Percentiles rank a stretch among this genome's conserved stretches.
Evolutionary conservation across 441 rosid species (phyloP).

Genomic region (Geranium incanum): DNA sequence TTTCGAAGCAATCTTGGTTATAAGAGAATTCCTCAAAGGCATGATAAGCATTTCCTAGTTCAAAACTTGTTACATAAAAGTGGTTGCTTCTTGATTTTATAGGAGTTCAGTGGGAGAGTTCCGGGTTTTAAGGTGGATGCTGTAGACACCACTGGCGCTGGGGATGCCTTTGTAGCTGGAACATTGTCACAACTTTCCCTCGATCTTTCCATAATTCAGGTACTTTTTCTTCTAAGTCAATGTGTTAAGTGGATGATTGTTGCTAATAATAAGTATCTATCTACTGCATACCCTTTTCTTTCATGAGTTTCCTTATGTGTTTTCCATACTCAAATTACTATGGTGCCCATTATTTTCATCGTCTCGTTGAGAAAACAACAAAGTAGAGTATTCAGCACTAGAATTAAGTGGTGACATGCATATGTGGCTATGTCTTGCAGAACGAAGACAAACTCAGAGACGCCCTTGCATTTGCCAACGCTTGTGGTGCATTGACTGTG

Average conservation of each 20-base stretch:
- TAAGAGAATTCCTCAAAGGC: background rate
- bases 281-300: too few relatives aligned
- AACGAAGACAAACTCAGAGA: constrained; percentile 61
- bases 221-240: constrained; percentile 17
- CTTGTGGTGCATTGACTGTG: constrained; percentile 86
- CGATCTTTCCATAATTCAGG: constrained; percentile 77
- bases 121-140: constrained; percentile 64
- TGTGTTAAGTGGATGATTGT: background rate
- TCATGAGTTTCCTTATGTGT: too few relatives aligned
- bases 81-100: constrained; percentile 14
- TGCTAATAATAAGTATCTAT: too few relatives aligned
- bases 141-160: constrained; percentile 93
- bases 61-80: background rate
- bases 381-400: background rate
- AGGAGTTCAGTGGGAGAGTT: constrained; percentile 77
- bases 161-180: constrained; percentile 94
- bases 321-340: too few relatives aligned
- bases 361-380: background rate
- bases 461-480: constrained; percentile 74
- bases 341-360: background rate
- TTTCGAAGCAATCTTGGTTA: background rate
- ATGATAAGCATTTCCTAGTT: background rate
- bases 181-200: constrained; percentile 47
- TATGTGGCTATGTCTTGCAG: constrained; percentile 28
- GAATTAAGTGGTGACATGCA: background rate